These are phyloP conservation scores for Astragalus membranaceus DNA, from an alignment of 306 rosid genomes.

Conservation along the genomic window DNA sequence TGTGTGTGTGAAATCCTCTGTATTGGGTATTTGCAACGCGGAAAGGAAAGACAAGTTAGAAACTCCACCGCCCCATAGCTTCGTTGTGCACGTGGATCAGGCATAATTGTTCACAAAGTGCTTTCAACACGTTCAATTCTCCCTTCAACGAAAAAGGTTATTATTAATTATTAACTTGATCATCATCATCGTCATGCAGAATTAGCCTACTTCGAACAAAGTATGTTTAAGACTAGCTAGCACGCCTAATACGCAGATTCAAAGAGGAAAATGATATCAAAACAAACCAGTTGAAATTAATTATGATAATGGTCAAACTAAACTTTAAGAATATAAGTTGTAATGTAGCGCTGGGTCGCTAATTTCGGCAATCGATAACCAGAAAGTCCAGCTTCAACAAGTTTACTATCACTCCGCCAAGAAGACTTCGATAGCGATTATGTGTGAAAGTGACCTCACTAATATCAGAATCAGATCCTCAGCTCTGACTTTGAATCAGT, in stretches of 20 bases:
- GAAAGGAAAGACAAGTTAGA: background rate
- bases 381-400: constrained; percentile 10
- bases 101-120: background rate
- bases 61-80: background rate
- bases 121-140: background rate
- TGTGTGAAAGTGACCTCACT: background rate
- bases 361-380: constrained; percentile 15
- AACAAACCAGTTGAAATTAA: background rate
- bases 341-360: background rate
- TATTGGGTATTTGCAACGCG: background rate
- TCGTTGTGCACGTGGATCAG: constrained; percentile 11
- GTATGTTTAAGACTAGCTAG: background rate
- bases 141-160: background rate
- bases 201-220: background rate
- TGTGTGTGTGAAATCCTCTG: background rate
- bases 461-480: too few relatives aligned
- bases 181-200: background rate
- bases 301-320: background rate
- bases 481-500: too few relatives aligned
- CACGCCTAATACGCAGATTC: background rate
- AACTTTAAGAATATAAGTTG: background rate
- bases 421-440: constrained; percentile 11
- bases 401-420: background rate
- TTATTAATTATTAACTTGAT: background rate
- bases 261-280: background rate